Evolutionary conservation across 2,329 filamentous ascomycete genomes (phyloP), one percentile per base, ranked within the genome.

Genomic region (Penicillium sclerotiorum): DNA sequence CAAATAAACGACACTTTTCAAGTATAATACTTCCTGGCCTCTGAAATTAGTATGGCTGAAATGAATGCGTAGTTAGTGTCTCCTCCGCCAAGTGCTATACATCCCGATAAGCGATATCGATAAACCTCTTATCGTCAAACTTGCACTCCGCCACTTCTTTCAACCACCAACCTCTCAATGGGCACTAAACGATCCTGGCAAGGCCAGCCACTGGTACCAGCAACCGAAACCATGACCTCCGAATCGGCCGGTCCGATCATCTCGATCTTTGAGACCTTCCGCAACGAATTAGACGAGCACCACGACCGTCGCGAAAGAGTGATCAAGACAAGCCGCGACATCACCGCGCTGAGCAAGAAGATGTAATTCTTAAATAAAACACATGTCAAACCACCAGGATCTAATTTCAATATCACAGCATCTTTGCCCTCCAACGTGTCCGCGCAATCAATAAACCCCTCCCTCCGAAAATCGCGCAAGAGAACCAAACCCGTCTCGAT

Each of bases 341-440:
- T 99, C 50, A 99, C 94, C 6, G 91, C 90, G 0, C 78, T 91
- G 46, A 96, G 90, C 73, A 99, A 99, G 79, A 99, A 97, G 76
- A 95, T 97, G 91, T 95, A 73, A 74, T 28, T 20, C 32, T 35
- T 3, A 18, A 8, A 8, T 17, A 12, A 28, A 9, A 11, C n/a
- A 12, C 35, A 33, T 32, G 17, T 2, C 28, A 6, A 18, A 35
- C 5, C 30, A n/a, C n/a, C n/a, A n/a, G n/a, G n/a, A n/a, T 22
- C 33, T 39, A 21, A 46, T n/a, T n/a, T 13, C 23, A 22, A 5
- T 7, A 9, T 6, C 15, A 2, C 27, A 92, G 88, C 51, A 94
- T 94, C 60, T 94, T 94, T 70, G 83, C 88, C 1, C 74, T 94
- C n/a, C 89, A 94, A 72, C 83, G 89, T 46, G 64, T 74, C 23